Conservation (phyloP, 305 asterid genomes). For the Withania somnifera region DNA sequence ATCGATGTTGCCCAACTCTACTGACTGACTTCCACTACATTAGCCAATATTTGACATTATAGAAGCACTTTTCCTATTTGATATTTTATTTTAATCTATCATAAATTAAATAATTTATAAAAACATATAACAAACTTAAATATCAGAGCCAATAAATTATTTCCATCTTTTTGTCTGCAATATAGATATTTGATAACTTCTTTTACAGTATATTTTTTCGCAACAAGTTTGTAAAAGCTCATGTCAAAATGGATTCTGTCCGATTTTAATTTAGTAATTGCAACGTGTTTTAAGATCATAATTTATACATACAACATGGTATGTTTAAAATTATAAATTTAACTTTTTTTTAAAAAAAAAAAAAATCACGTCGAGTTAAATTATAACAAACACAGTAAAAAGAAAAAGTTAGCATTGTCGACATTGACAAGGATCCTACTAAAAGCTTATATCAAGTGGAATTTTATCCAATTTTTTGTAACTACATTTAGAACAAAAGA, state of each 20-base stretch:
- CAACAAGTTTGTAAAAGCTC: too few relatives aligned
- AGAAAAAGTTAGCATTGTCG: background rate
- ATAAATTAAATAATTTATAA: too few relatives aligned
- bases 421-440: background rate
- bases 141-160: too few relatives aligned
- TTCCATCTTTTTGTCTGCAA: too few relatives aligned
- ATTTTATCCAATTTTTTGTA: background rate
- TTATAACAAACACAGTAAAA: background rate
- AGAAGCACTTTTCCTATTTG: too few relatives aligned
- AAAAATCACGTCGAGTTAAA: background rate
- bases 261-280: too few relatives aligned
- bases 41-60: constrained; percentile 3
- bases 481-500: background rate
- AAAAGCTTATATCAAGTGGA: background rate
- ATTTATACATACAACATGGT: too few relatives aligned
- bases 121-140: too few relatives aligned
- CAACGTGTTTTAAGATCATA: too few relatives aligned
- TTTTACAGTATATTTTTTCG: too few relatives aligned
- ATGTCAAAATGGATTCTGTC: too few relatives aligned
- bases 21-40: constrained; percentile 19
- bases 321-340: background rate
- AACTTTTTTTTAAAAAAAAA: background rate
- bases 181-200: too few relatives aligned
- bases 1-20: constrained; percentile 16
- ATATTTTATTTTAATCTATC: background rate